These are phyloP conservation scores for Kalmanozyma brasiliensis DNA, from an alignment of 1,284 basidiomycete species.

Conservation along the genomic window DNA sequence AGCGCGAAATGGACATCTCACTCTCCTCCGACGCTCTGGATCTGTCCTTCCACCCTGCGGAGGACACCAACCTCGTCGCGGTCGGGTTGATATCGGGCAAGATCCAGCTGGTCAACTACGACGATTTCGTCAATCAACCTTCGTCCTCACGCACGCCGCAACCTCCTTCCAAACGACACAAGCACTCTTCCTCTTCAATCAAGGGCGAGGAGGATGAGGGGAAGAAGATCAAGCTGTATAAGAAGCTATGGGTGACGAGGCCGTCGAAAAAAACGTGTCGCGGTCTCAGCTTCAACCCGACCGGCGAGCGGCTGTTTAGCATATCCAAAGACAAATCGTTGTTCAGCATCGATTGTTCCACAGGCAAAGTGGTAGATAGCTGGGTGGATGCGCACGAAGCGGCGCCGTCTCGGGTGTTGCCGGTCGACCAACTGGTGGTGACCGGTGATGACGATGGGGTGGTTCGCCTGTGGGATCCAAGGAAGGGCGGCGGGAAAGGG, in stretches of 20 bases:
- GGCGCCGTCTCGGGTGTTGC: constrained; percentile 72
- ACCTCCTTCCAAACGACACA: constrained; percentile 18
- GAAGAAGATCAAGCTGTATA: constrained; percentile 25
- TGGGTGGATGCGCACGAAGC: constrained; percentile 81
- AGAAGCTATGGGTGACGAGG: constrained; percentile 50
- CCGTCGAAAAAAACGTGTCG: constrained; percentile 59
- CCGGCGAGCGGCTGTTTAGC: constrained; percentile 72
- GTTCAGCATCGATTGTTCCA: constrained; percentile 70
- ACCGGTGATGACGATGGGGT: constrained; percentile 94
- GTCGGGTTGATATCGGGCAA: constrained; percentile 83
- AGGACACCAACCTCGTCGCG: constrained; percentile 74
- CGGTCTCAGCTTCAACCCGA: constrained; percentile 40
- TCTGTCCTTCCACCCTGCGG: constrained; percentile 82
- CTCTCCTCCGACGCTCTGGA: constrained; percentile 83
- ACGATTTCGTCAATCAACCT: constrained; percentile 8
- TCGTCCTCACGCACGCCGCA: constrained; percentile 12
- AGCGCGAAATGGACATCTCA: constrained; percentile 62
- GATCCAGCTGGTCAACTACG: constrained; percentile 80
- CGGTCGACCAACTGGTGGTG: constrained; percentile 80
- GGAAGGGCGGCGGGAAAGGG: constrained; percentile 69
- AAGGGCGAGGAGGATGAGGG: not conserved
- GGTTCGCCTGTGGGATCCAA: constrained; percentile 91
- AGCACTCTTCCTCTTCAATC: not conserved
- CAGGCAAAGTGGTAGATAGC: constrained; percentile 75
- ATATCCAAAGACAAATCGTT: constrained; percentile 86